Evolutionary conservation across 495 filamentous ascomycete species (phyloP).

Genomic region (Aspergillus nanangensis): DNA sequence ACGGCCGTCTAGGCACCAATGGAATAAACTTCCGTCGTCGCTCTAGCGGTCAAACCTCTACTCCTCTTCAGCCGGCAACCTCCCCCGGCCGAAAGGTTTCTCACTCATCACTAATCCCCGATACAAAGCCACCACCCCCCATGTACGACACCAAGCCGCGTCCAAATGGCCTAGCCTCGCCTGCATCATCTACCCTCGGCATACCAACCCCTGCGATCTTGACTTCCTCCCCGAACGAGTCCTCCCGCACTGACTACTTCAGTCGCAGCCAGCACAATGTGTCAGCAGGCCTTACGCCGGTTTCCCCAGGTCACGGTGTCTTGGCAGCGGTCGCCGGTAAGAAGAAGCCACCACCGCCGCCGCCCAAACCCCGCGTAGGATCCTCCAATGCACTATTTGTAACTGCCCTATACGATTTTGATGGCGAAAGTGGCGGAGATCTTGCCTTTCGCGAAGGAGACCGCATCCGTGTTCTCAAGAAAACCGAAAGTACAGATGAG

Average conservation of each 20-base stretch:
- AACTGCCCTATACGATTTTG: conserved; percentile 76
- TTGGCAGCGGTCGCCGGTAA: conserved; percentile 24
- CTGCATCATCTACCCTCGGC: conserved; percentile 9
- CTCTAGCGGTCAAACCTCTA: conserved; percentile 21
- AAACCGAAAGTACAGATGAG: conserved; percentile 81
- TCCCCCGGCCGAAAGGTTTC: conserved; percentile 9
- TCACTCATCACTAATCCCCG: conserved; percentile 5
- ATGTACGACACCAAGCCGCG: conserved; percentile 22
- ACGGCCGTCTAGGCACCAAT: conserved; percentile 23
- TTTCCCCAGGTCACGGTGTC: conserved; percentile 18
- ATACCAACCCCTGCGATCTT: conserved; percentile 8
- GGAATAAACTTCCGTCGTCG: conserved; percentile 15
- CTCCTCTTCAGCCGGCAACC: conserved; percentile 2
- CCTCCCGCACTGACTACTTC: conserved; percentile 49
- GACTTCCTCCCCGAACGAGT: conserved; percentile 7
- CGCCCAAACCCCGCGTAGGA: conserved; percentile 44
- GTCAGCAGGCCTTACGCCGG: conserved; percentile 14
- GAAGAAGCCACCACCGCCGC: conserved; percentile 70
- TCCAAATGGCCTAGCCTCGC: conserved; percentile 5
- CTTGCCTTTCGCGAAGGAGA: conserved; percentile 81
- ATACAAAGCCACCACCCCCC: conserved; percentile 9
- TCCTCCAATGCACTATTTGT: conserved; percentile 53
- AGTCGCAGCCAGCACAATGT: conserved; percentile 31
- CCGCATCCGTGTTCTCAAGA: conserved; percentile 75
- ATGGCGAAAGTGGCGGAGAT: conserved; percentile 68